Evolutionary conservation across 2,329 filamentous ascomycete species (phyloP).

Genomic region (Alternaria dauci): DNA sequence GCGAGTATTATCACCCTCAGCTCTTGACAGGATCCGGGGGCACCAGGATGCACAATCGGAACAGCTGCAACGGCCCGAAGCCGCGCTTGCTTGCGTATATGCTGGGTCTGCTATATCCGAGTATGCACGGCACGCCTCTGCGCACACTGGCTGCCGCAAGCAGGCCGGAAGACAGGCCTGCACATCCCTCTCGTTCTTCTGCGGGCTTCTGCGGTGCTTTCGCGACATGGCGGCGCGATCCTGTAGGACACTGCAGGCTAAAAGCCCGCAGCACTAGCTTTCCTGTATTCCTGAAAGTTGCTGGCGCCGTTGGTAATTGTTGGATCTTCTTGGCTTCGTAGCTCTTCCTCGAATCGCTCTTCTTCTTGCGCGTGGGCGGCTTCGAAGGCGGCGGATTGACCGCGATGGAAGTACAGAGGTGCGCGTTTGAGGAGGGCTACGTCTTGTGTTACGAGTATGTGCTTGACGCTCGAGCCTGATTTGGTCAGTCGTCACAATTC

Average conservation of each 20-base stretch:
- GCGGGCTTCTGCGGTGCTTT: constrained; percentile 3
- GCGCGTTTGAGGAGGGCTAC: constrained; percentile 54
- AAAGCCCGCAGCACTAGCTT: constrained; percentile 46
- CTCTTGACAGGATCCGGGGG: neutral
- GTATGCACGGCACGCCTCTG: neutral
- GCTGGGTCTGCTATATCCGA: constrained; percentile 5
- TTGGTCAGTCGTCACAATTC: constrained; percentile 12
- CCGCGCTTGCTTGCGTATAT: constrained; percentile 9
- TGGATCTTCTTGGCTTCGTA: constrained; percentile 40
- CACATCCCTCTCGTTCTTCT: constrained; percentile 1
- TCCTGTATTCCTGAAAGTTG: constrained; percentile 59
- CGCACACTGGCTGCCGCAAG: neutral
- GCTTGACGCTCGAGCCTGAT: constrained; percentile 53
- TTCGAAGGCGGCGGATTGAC: constrained; percentile 53
- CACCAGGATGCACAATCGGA: constrained; percentile 1
- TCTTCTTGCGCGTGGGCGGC: constrained; percentile 55
- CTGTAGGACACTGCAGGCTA: constrained; percentile 23
- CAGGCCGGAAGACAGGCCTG: neutral
- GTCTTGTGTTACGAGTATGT: constrained; percentile 57
- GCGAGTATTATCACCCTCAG: neutral
- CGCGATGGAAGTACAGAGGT: constrained; percentile 56
- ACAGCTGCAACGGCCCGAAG: constrained; percentile 26
- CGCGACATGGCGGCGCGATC: constrained; percentile 6
- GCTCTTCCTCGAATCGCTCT: constrained; percentile 56
- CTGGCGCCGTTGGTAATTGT: constrained; percentile 31